phyloP scores from a whole-genome alignment of 2,329 filamentous ascomycete genomes.

The Claviceps pazoutovae region DNA sequence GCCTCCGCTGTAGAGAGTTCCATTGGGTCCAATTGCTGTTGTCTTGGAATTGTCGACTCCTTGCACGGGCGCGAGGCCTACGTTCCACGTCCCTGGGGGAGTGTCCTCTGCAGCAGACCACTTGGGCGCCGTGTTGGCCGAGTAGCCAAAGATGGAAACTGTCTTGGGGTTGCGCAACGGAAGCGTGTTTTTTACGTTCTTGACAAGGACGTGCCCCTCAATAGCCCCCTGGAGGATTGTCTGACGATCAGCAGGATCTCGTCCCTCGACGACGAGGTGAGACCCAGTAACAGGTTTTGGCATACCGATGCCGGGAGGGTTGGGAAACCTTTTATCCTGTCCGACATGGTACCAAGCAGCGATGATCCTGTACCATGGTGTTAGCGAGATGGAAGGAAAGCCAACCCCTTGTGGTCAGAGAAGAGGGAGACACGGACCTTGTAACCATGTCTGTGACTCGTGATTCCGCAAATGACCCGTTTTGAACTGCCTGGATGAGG shows the following conservation, averaged over 20 bases:
- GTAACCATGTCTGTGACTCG: constrained; percentile 49
- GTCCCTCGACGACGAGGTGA: constrained; percentile 39
- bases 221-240: constrained; percentile 40
- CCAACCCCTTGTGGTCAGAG: too few species aligned
- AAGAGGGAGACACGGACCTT: constrained; percentile 11
- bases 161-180: constrained; percentile 36
- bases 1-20: constrained; percentile 25
- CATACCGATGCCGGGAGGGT: constrained; percentile 37
- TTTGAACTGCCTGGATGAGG: constrained; percentile 42
- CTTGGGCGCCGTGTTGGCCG: constrained; percentile 27
- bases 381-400: not conserved
- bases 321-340: constrained; percentile 33
- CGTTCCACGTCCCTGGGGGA: not conserved
- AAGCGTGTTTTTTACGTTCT: constrained; percentile 41
- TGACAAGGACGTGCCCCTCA: constrained; percentile 50
- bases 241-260: constrained; percentile 27
- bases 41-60: not conserved
- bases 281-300: constrained; percentile 31
- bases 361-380: constrained; percentile 20
- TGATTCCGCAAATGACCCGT: constrained; percentile 40
- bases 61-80: not conserved
- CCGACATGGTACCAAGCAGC: constrained; percentile 42
- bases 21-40: constrained; percentile 26
- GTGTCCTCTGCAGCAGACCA: not conserved
- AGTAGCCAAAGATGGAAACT: constrained; percentile 48